Evolutionary conservation across 1,284 basidiomycete species (phyloP).

Genomic region (Naganishia sp.): DNA sequence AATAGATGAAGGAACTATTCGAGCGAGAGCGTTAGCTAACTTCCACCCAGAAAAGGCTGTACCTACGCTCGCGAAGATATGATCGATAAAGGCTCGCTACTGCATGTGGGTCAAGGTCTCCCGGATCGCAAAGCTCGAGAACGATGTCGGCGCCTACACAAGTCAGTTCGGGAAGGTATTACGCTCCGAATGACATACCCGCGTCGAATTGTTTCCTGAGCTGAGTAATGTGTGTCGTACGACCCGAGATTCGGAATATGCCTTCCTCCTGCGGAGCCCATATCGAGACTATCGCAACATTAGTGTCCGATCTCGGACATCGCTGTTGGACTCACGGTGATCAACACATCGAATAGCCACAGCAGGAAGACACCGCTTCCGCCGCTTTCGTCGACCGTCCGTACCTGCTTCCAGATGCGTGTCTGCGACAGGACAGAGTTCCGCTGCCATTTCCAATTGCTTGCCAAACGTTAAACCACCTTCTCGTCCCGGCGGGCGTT

Average conservation of each 20-base stretch:
- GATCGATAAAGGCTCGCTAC: slow-evolving; percentile 70
- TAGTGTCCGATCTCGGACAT: slow-evolving; percentile 1
- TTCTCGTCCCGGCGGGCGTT: slow-evolving; percentile 6
- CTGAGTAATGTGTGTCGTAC: slow-evolving; percentile 65
- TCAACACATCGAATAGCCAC: slow-evolving; percentile 51
- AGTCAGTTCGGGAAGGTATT: slow-evolving; percentile 25
- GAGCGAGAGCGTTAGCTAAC: background rate
- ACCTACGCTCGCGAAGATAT: slow-evolving; percentile 57
- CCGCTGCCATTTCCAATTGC: slow-evolving; percentile 12
- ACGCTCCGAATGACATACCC: slow-evolving; percentile 57
- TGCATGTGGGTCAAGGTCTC: slow-evolving; percentile 86
- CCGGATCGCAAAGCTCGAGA: slow-evolving; percentile 69
- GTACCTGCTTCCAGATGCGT: background rate
- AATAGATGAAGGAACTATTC: slow-evolving; percentile 75
- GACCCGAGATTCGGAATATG: slow-evolving; percentile 54
- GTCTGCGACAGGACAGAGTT: slow-evolving; percentile 17
- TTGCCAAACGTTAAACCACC: slow-evolving; percentile 27
- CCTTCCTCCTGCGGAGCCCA: slow-evolving; percentile 55
- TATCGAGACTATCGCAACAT: slow-evolving; percentile 42
- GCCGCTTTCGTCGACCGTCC: slow-evolving; percentile 6
- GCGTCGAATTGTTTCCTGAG: slow-evolving; percentile 79
- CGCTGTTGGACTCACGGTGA: slow-evolving; percentile 44
- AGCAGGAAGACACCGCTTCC: slow-evolving; percentile 46
- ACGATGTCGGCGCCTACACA: slow-evolving; percentile 75
- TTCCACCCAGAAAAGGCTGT: background rate